Evolutionary conservation across 1,139 yeast genomes (phyloP), one percentile per base, ranked within the genome.

Genomic region (Kluyveromyces sp.): DNA sequence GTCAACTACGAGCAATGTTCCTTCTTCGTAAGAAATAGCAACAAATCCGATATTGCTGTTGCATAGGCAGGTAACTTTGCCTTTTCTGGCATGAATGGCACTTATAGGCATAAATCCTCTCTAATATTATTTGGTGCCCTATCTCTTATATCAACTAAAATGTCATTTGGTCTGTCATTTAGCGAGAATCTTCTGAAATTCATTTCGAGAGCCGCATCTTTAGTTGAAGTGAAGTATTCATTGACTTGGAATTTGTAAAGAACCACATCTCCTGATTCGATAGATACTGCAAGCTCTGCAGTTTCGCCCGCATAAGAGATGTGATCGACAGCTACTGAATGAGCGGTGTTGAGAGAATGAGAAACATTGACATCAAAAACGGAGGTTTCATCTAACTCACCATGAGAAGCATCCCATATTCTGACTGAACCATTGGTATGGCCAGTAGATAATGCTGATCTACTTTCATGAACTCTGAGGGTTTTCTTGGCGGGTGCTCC

Each of bases 41-140:
- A 85, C 87, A 68, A 92, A 89, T 0, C 97, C 97, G 43, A 88
- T 72, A 52, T 84, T 77, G 52, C 90, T 81, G 64, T 85, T 76
- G 47, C 75, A 74, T 43, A 90, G 56, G 1, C 86, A 77, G 0
- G 90, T 72, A 3, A 85, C 80, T 32, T 52, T 51, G 0, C 74
- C 77, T 4, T 70, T 69, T n/a, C 63, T 57, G 1, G 75, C 68
- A 45, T 73, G 73, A 2, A 85, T 59, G n/a, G 77, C 71, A 40
- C 77, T 73, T 27, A 72, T 69, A 0, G 97, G 97, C 56, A 88
- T 65, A 57, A 88, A 89, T 0, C 88, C 50, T 77, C 81, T 48
- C 69, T 71, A 4, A 79, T 44, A 42, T 68, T 67, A 7, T 71
- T 58, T 1, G 78, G 75, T 3, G 68, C 59, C 42, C 72, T 65